Conservation (phyloP, 2,329 filamentous ascomycete species). For the Sclerotinia subarctica region DNA sequence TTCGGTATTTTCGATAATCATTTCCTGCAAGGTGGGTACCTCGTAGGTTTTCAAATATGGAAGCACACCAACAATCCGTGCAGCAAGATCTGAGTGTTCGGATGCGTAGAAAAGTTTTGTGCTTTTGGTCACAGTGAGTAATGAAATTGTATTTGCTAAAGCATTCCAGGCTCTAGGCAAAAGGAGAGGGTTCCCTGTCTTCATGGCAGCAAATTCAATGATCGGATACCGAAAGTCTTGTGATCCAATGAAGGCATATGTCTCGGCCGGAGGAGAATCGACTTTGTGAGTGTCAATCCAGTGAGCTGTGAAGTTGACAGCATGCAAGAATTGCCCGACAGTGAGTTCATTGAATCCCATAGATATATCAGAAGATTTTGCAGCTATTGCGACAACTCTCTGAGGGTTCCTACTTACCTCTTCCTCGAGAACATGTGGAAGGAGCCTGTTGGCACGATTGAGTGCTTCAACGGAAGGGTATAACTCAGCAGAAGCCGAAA, state of each 20-base stretch:
- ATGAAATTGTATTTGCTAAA: slow-evolving; percentile 24
- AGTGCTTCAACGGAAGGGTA: slow-evolving; percentile 1
- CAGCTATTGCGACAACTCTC: slow-evolving; percentile 23
- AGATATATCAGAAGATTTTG: slow-evolving; percentile 20
- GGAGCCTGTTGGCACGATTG: slow-evolving; percentile 12
- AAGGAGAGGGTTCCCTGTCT: slow-evolving; percentile 24
- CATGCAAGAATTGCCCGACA: slow-evolving; percentile 24
- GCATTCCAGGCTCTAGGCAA: slow-evolving; percentile 28
- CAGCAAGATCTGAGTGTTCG: slow-evolving; percentile 13
- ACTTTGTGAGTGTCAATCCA: slow-evolving; percentile 25
- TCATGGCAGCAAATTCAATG: slow-evolving; percentile 20
- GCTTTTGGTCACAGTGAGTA: slow-evolving; percentile 25
- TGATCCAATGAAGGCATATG: slow-evolving; percentile 29
- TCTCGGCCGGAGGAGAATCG: not conserved
- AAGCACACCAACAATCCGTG: slow-evolving; percentile 4
- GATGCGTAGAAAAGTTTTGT: slow-evolving; percentile 25
- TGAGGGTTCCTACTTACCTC: slow-evolving; percentile 21
- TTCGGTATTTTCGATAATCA: slow-evolving; percentile 28
- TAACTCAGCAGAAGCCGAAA: not conserved
- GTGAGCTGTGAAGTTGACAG: slow-evolving; percentile 29
- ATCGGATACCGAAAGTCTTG: slow-evolving; percentile 32
- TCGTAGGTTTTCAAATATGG: slow-evolving; percentile 18
- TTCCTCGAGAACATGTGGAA: slow-evolving; percentile 26
- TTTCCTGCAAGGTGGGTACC: slow-evolving; percentile 33
- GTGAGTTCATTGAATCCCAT: slow-evolving; percentile 24